Evolutionary conservation across 2,329 filamentous ascomycete genomes (phyloP).

Genomic region (Onygena corvina): DNA sequence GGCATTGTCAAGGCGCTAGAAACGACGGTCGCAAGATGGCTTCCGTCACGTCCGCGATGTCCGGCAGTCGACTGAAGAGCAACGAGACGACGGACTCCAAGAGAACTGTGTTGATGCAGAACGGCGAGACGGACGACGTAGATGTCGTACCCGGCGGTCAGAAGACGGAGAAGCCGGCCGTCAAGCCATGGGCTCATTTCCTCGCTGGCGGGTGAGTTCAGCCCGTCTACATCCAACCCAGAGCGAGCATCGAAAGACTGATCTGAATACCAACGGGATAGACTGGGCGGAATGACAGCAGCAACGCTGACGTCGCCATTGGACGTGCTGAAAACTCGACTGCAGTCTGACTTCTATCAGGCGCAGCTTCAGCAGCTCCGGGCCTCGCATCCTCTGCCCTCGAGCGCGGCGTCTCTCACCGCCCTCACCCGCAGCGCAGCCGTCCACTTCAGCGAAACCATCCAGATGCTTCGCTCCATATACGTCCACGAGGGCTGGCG

Average conservation of each 20-base stretch:
- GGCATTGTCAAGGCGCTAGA: neutral
- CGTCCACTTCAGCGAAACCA: conserved; percentile 65
- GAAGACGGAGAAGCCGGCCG: conserved; percentile 7
- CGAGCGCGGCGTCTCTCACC: conserved; percentile 32
- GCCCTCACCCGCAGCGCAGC: conserved; percentile 17
- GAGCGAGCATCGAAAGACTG: conserved; percentile 6
- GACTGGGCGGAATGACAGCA: conserved; percentile 78
- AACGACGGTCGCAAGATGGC: neutral
- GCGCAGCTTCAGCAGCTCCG: conserved; percentile 46
- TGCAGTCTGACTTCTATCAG: conserved; percentile 93
- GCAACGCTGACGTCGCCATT: conserved; percentile 88
- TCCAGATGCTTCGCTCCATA: conserved; percentile 72
- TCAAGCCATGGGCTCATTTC: conserved; percentile 81
- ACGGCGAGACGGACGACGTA: conserved; percentile 29
- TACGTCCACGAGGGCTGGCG: conserved; percentile 71
- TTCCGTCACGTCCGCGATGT: neutral
- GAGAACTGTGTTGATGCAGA: conserved; percentile 20
- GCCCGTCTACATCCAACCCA: conserved; percentile 10
- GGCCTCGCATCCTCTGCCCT: conserved; percentile 10
- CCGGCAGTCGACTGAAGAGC: neutral
- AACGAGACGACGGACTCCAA: neutral
- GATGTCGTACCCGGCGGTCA: conserved; percentile 21
- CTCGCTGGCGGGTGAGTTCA: conserved; percentile 69
- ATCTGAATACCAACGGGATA: conserved; percentile 28
- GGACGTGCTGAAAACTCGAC: conserved; percentile 82